phyloP scores from a whole-genome alignment of 805 yeast genomes.

The Candida qinlingensis region DNA sequence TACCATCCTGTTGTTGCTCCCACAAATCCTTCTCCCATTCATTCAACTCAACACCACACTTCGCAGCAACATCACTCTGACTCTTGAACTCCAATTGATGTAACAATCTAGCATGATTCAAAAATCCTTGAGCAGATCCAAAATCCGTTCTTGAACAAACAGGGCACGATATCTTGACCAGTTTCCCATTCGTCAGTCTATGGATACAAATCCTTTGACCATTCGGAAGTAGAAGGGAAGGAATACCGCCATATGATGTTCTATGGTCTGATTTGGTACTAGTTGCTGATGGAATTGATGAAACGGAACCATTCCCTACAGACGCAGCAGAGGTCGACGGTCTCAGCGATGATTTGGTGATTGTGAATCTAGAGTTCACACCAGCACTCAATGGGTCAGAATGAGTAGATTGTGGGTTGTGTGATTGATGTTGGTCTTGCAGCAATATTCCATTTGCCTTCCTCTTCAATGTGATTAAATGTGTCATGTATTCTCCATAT shows the following conservation, averaged over 20 bases:
- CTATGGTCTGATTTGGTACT: conserved; percentile 26
- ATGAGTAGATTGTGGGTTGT: neutral
- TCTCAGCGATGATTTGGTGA: conserved; percentile 7
- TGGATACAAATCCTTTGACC: conserved; percentile 46
- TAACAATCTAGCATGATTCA: conserved; percentile 71
- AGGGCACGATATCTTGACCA: conserved; percentile 64
- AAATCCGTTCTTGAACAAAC: conserved; percentile 65
- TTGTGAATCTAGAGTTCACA: conserved; percentile 1
- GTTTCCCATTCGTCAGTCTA: conserved; percentile 62
- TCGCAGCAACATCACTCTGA: conserved; percentile 69
- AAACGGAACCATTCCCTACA: neutral
- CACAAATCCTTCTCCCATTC: conserved; percentile 46
- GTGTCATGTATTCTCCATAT: conserved; percentile 33
- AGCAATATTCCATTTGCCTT: conserved; percentile 3
- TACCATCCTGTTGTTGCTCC: conserved; percentile 4
- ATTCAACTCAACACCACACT: conserved; percentile 54
- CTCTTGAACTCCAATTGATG: conserved; percentile 66
- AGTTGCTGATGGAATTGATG: neutral
- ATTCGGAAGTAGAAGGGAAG: conserved; percentile 42
- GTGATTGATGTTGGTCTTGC: conserved; percentile 3
- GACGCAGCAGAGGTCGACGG: conserved; percentile 1
- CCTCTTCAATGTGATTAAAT: conserved; percentile 30
- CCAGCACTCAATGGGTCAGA: neutral
- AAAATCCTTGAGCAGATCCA: conserved; percentile 74
- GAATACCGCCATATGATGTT: conserved; percentile 37